phyloP scores from a whole-genome alignment of 441 rosid species.

The Euphorbia celastroides region DNA sequence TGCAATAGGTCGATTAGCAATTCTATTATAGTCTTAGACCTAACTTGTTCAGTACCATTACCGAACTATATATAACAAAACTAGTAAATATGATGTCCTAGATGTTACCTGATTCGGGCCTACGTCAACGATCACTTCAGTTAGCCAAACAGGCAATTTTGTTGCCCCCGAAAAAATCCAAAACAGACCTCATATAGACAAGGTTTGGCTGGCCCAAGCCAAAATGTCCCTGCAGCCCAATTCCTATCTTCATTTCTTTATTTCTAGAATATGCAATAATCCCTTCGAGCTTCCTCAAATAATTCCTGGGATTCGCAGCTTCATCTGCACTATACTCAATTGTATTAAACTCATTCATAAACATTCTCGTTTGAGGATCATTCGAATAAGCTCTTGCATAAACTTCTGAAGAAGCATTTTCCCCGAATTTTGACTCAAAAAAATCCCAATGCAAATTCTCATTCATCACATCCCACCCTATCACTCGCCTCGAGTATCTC shows the following conservation, averaged over 20 bases:
- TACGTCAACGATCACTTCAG: slow-evolving; percentile 43
- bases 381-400: slow-evolving; percentile 31
- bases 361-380: slow-evolving; percentile 43
- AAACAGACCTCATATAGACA: slow-evolving; percentile 55
- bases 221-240: slow-evolving; percentile 69
- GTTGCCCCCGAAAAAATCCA: slow-evolving; percentile 50
- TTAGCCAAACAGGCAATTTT: slow-evolving; percentile 66
- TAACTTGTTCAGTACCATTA: no score
- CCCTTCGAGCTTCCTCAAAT: slow-evolving; percentile 32
- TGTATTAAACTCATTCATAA: slow-evolving; percentile 66
- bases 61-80: no score
- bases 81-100: no score
- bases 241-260: slow-evolving; percentile 31
- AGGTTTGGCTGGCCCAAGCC: slow-evolving; percentile 37
- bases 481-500: slow-evolving; percentile 48
- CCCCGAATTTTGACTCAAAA: slow-evolving; percentile 57
- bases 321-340: slow-evolving; percentile 38
- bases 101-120: slow-evolving; percentile 47
- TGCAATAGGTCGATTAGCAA: no score
- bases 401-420: slow-evolving; percentile 36
- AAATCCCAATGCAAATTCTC: slow-evolving; percentile 64
- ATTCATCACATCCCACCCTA: slow-evolving; percentile 73
- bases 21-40: no score
- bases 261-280: slow-evolving; percentile 32
- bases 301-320: slow-evolving; percentile 23